Base-by-base conservation (phyloP, 371 early-diverging fungal species). In the Thermomucor indicae-seudaticae region DNA sequence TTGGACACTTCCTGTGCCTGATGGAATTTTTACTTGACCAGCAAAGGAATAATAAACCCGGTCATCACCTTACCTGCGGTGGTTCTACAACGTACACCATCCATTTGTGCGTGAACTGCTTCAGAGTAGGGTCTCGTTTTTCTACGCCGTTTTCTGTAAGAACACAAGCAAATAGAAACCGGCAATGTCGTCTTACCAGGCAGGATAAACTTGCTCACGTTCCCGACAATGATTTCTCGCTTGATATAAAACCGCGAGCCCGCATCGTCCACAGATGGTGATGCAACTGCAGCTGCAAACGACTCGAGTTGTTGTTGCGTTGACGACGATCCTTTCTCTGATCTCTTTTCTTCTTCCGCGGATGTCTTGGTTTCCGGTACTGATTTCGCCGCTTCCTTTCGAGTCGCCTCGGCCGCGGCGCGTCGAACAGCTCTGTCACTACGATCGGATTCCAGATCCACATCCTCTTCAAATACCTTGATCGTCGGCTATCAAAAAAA, bases 201-300 rank as follows among this genome's bases (percentile, higher is more conserved):
- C 6, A 81, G 63, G 17, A 90, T 73, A 49, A 60, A 90, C 55
- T 84, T 84, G 51, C 92, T 90, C 5, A 90, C 88, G 58, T 94
- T 95, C 14, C 97, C 97, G 14, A 94, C 72, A 5, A 90, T 70
- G 4, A 93, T 73, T 3, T 87, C 76, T 22, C 85, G 70, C 43
- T 90, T 88, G 27, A 92, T 80, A 57, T 95, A 89, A 49, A 95
- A 96, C 1, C 95, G 78, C 7, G 95, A 91, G 4, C 85, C 92
- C 14, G 64, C 51, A n/a, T 73, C 72, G 43, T 63, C 43, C 49
- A 32, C 57, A 8, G 38, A 7, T 19, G 28, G 19, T 6, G 57
- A 8, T n/a, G 55, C 44, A 11, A 61, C 32, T 14, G 59, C 64
- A 42, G 69, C 67, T 37, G 60, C 64, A 28, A 72, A 47, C 0